phyloP scores from a whole-genome alignment of 1,139 yeast genomes.

The Zygosaccharomyces sapae region DNA sequence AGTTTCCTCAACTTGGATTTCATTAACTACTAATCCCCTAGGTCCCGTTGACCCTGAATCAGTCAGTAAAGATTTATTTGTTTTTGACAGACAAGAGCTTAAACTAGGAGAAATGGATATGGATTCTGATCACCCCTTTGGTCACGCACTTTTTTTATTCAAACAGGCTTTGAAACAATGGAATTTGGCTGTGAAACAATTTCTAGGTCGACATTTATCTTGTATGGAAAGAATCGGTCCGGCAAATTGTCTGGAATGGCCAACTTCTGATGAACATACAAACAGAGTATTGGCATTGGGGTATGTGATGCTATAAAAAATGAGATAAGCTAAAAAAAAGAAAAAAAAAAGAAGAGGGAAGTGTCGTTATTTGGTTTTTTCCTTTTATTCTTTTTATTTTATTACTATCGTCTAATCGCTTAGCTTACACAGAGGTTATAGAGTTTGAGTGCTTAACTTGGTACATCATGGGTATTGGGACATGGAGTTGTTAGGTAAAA shows the following conservation, averaged over 20 bases:
- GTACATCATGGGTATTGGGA: not conserved
- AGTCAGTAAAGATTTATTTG: conserved; percentile 9
- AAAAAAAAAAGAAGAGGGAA: not conserved
- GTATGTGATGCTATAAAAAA: conserved; percentile 10
- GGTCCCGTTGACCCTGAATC: conserved; percentile 8
- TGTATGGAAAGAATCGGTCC: conserved; percentile 10
- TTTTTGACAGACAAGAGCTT: conserved; percentile 14
- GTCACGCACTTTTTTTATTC: conserved; percentile 17
- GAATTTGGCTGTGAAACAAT: conserved; percentile 19
- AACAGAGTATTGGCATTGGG: conserved; percentile 15
- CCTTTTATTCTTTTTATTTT: not conserved
- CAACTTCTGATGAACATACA: conserved; percentile 11
- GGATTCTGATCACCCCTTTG: conserved; percentile 15
- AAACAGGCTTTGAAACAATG: conserved; percentile 21
- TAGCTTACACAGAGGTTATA: conserved; percentile 2
- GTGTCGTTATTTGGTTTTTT: not conserved
- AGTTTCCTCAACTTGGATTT: conserved; percentile 18
- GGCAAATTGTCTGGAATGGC: conserved; percentile 10
- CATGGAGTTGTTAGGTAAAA: not conserved
- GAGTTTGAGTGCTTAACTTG: not conserved
- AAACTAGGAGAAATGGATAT: conserved; percentile 13
- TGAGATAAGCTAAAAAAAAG: not conserved
- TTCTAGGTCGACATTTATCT: conserved; percentile 15
- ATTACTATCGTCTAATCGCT: not conserved
- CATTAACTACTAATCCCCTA: conserved; percentile 11